These are phyloP conservation scores for Pseudogymnoascus sp. DNA, from an alignment of 2,329 filamentous ascomycete genomes.

Conservation along the genomic window DNA sequence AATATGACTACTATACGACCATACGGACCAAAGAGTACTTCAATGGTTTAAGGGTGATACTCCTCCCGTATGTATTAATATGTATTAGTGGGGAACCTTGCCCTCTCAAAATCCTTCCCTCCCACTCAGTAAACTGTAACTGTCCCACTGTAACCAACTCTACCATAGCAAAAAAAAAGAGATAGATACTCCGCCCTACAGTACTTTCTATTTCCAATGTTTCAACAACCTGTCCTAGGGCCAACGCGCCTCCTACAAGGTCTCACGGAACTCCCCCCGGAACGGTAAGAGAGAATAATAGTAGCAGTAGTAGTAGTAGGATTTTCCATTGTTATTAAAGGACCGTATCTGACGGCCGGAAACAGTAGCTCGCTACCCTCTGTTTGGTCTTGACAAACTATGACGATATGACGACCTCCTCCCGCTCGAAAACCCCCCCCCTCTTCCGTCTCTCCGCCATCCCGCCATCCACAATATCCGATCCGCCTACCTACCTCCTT, in stretches of 20 bases:
- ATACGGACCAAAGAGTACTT: neutral
- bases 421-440: neutral
- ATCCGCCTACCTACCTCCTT: neutral
- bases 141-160: neutral
- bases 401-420: neutral
- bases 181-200: neutral
- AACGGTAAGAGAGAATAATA: neutral
- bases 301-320: no score
- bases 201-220: neutral
- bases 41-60: neutral
- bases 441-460: neutral
- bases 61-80: neutral
- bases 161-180: neutral
- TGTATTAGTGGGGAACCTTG: neutral
- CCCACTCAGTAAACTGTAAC: neutral
- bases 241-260: neutral
- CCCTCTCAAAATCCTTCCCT: neutral
- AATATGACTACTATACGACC: neutral
- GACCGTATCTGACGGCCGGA: neutral
- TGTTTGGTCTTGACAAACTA: neutral
- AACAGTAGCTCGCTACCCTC: neutral
- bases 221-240: neutral
- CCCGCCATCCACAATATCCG: neutral
- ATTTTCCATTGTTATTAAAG: neutral
- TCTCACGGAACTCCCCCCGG: neutral